A percentile compares a stretch with the other conserved stretches of the same genome.
Evolutionary conservation across 306 rosid species (phyloP).

Genomic region (Purshia tridentata): DNA sequence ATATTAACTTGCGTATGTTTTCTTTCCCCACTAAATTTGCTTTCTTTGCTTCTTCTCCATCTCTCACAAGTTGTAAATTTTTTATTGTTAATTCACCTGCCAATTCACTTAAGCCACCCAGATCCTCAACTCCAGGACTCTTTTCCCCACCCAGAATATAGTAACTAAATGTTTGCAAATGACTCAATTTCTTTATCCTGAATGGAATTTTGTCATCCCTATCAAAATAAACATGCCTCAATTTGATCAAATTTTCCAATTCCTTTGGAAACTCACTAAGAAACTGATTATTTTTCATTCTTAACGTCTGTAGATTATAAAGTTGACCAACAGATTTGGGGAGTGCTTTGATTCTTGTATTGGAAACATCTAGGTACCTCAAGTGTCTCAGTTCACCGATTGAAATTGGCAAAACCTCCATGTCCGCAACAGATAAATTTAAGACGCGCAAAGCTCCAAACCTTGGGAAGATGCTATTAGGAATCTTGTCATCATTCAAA

Average conservation of each 20-base stretch:
- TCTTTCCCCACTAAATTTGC: no score
- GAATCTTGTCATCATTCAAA: not conserved
- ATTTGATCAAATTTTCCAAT: not conserved
- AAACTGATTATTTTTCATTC: not conserved
- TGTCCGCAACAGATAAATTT: not conserved
- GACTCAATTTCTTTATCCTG: no score
- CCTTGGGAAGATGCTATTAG: not conserved
- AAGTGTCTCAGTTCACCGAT: constrained; percentile 11
- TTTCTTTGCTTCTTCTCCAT: not conserved
- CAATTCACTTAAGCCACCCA: not conserved
- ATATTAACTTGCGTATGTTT: no score
- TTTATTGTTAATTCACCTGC: not conserved
- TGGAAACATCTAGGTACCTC: constrained; percentile 15
- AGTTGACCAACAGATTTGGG: not conserved
- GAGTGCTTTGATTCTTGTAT: not conserved
- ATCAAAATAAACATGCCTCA: not conserved
- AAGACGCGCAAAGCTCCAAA: constrained; percentile 9
- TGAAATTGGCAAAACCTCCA: constrained; percentile 12
- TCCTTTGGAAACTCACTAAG: not conserved
- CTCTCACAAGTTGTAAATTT: not conserved
- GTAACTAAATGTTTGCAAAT: not conserved
- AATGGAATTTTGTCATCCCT: not conserved
- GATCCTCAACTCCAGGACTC: no score
- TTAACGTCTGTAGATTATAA: not conserved
- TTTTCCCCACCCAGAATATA: no score